Base-by-base conservation (phyloP, 2,329 filamentous ascomycete genomes). In the Beauveria sp. region DNA sequence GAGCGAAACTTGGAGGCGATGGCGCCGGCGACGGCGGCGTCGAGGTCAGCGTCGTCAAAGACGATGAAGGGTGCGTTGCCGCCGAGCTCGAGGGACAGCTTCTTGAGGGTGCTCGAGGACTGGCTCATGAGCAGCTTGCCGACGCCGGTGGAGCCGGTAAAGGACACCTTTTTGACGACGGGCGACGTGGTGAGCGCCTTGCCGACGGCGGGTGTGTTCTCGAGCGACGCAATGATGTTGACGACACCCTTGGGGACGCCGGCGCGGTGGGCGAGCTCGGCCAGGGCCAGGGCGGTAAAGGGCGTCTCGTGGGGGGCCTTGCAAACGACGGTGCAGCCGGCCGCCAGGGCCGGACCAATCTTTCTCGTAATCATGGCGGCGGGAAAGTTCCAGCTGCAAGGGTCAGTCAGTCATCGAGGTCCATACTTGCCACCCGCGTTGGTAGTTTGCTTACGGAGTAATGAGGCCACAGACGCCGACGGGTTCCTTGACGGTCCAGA, bases 1-100 rank as follows among this genome's bases (percentile, higher is more conserved):
- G 88, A 91, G 60, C 95, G 89, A 85, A 98, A 98, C 75, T 98
- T 99, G 70, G 86, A 93, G 26, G 87, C 79, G 60, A 98, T 84
- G 53, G 92, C 92, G 28, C 93, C 93, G 0, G 85, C 78, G 1
- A 98, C 91, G 2, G 95, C 95, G 5, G 80, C 78, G 63, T 97
- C 93, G 22, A 98, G 77, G 71, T 98, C 91, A 22, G 93, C 90
- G 70, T 98, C 93, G 70, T 98, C 92, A 71, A 98, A 98, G 40
- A 98, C 91, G 67, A 98, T 97, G 73, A 97, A 96, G 1, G 93
- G 93, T 0, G 93, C 90, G 73, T 98, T 98, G 53, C 93, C 95
- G 60, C 93, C 93, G 1, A 98, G 88, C 73, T 98, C 93, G 73
- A 96, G 89, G 0, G 90, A 95, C 46, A 87, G 73, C 67, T 86